These are phyloP conservation scores for Saccharum officinarum DNA, from an alignment of 176 grass and related monocot species.

Conservation along the genomic window DNA sequence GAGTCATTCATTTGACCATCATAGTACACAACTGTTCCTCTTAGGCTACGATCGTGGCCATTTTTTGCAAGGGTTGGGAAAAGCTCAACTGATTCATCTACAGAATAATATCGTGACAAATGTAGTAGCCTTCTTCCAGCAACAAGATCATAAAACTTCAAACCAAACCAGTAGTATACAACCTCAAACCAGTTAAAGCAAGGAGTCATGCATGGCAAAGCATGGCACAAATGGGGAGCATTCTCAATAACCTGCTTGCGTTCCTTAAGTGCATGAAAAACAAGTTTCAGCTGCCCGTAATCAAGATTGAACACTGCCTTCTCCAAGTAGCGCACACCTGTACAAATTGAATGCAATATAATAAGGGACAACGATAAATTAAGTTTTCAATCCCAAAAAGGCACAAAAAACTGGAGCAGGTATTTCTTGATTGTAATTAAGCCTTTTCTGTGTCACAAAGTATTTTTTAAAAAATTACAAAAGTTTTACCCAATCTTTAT, in stretches of 20 bases:
- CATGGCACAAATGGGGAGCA: conserved; percentile 87
- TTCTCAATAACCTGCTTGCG: conserved; percentile 93
- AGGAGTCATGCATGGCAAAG: conserved; percentile 94
- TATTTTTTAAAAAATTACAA: background rate
- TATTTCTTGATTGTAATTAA: background rate
- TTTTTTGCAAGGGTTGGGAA: conserved; percentile 87
- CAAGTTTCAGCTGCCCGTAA: conserved; percentile 87
- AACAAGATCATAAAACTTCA: conserved; percentile 93
- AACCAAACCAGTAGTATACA: conserved; percentile 90
- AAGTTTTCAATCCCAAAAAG: conserved; percentile 25
- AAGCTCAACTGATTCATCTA: conserved; percentile 76
- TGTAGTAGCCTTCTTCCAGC: conserved; percentile 87
- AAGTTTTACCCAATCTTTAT: background rate
- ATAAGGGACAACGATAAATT: conserved; percentile 2
- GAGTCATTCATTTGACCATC: conserved; percentile 98
- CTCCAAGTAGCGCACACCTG: conserved; percentile 94
- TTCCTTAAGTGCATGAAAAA: conserved; percentile 95
- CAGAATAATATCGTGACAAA: conserved; percentile 96
- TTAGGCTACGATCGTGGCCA: conserved; percentile 64
- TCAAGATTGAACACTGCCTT: conserved; percentile 98
- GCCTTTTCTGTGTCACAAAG: background rate
- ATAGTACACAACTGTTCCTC: conserved; percentile 95
- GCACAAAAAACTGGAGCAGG: background rate
- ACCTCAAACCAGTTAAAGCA: conserved; percentile 98
- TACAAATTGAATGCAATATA: conserved; percentile 22